Evolutionary conservation across 192 early-diverging fungal species (phyloP).

Genomic region (Pilobolus umbonatus): DNA sequence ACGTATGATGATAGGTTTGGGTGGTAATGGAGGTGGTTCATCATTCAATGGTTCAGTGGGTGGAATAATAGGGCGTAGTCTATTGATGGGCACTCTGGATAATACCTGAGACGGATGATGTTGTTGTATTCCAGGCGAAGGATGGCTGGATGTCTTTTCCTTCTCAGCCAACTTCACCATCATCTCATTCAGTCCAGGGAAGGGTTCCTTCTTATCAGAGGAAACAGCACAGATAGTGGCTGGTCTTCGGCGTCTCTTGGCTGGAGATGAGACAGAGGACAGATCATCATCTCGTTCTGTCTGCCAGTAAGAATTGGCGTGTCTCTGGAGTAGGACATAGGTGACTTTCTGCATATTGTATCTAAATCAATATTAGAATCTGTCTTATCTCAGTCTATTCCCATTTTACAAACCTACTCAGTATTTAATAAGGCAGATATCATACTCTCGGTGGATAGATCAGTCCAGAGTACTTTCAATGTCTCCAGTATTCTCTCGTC

Average conservation of each 20-base stretch:
- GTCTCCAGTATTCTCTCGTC: slow-evolving; percentile 32
- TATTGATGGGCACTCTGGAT: not conserved
- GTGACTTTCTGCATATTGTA: slow-evolving; percentile 38
- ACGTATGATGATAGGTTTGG: slow-evolving; percentile 13
- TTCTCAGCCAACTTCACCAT: slow-evolving; percentile 21
- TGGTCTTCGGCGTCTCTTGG: slow-evolving; percentile 29
- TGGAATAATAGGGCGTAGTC: not conserved
- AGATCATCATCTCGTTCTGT: slow-evolving; percentile 17
- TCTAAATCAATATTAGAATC: slow-evolving; percentile 10
- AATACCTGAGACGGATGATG: not conserved
- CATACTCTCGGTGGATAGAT: slow-evolving; percentile 20
- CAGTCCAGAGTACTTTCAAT: slow-evolving; percentile 29
- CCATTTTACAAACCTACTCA: slow-evolving; percentile 17
- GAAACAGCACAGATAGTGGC: slow-evolving; percentile 28
- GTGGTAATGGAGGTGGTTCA: slow-evolving; percentile 21
- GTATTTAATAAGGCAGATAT: slow-evolving; percentile 22
- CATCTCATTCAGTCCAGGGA: slow-evolving; percentile 24
- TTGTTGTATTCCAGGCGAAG: slow-evolving; percentile 3
- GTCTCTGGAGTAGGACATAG: slow-evolving; percentile 27
- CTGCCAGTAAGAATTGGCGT: slow-evolving; percentile 30
- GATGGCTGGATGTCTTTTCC: slow-evolving; percentile 3
- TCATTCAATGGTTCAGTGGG: not conserved
- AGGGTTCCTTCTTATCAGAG: slow-evolving; percentile 20
- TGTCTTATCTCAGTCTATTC: not conserved
- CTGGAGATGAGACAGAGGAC: slow-evolving; percentile 19